Evolutionary conservation across 768 basidiomycete genomes (phyloP), one percentile per base, ranked within the genome.

Genomic region (Phylloporus sp.): DNA sequence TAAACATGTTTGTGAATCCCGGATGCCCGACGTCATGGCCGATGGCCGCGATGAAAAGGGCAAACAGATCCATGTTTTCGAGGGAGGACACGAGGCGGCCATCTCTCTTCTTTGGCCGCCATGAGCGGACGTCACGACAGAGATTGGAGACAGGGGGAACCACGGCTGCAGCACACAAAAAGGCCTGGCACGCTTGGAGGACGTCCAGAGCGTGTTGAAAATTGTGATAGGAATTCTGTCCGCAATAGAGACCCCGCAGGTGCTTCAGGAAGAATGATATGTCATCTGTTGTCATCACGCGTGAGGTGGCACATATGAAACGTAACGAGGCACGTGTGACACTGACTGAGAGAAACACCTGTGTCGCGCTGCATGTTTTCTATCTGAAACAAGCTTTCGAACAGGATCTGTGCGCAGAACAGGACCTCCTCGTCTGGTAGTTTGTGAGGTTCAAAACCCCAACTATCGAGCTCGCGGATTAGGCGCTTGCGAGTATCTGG

Each of bases 11-110:
- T 21, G 85, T 87, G 47, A 98, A 79, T 1, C 96, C 96, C 0
- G 96, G 96, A 68, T 99, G 96, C 0, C 91, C 95, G 15, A 91
- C 93, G 65, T 99, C 96, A 61, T 99, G 96, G 0, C 96, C 96
- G 57, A 99, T 91, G 33, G 94, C 94, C 2, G 90, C 92, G 44
- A 99, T 73, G 57, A 86, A 86, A 13, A 97, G 67, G 2, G 87
- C 79, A 57, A 98, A 86, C 13, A 97, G 68, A 59, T 97, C 94
- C 44, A 79, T 74, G 18, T 81, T 79, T 1, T 68, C 72, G 13
- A 87, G 71, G 17, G 66, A 65, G 45, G 75, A 70, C 11, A 67
- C 68, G 22, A 57, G 56, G 38, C 66, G 65, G 29, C 60, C 54
- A 21, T 70, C 59, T 44, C 58, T 69, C 46, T 71, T 71, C 33